Evolutionary conservation across 139 green algal species (phyloP).

Genomic region (Gonium pectorale): DNA sequence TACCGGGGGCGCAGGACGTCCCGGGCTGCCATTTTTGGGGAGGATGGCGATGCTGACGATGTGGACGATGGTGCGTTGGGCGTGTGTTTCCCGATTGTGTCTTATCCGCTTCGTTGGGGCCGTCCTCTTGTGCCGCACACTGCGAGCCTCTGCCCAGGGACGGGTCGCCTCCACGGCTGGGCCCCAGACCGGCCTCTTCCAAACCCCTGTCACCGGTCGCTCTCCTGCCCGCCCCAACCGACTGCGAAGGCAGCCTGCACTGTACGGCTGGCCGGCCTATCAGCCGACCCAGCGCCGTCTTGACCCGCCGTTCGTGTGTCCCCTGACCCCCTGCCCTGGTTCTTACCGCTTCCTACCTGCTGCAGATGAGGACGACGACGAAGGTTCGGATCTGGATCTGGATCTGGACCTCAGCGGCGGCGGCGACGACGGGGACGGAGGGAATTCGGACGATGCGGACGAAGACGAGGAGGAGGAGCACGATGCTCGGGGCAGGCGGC

Average conservation of each 20-base stretch:
- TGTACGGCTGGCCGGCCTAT: too few species aligned
- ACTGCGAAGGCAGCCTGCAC: too few species aligned
- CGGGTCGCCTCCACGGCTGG: too few species aligned
- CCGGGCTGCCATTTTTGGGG: conserved; percentile 24
- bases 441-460: neutral
- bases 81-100: neutral
- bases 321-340: too few species aligned
- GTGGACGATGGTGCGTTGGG: conserved; percentile 2
- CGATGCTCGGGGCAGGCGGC: neutral
- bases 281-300: too few species aligned
- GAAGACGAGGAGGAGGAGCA: conserved; percentile 1
- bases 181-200: too few species aligned
- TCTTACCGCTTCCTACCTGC: too few species aligned
- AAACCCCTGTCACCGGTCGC: too few species aligned
- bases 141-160: too few species aligned
- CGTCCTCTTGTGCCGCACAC: too few species aligned
- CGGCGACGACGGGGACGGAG: neutral
- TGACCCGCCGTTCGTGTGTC: too few species aligned
- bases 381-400: neutral
- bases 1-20: conserved; percentile 53
- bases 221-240: too few species aligned
- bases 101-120: neutral
- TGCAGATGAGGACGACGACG: conserved; percentile 15
- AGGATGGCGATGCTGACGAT: neutral
- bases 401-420: neutral